These are phyloP conservation scores for Aureobasidium sp. DNA, from an alignment of 2,329 filamentous ascomycete species.

Conservation along the genomic window DNA sequence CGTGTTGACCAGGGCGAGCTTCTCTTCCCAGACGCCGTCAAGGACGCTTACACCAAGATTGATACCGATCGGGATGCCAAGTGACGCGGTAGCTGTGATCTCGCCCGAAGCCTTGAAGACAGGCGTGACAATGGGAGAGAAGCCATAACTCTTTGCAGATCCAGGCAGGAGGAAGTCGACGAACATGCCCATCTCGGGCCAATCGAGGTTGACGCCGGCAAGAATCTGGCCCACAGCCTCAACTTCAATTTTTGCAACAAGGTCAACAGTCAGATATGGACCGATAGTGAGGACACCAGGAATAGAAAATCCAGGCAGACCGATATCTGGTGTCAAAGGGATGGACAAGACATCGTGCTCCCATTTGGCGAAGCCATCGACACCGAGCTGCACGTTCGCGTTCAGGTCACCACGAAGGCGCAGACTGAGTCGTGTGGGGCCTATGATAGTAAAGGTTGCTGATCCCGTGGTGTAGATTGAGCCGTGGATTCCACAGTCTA, in stretches of 20 bases:
- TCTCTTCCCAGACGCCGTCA: not conserved
- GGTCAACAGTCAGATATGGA: not conserved
- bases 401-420: not conserved
- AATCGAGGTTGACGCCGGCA: not conserved
- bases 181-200: slow-evolving; percentile 2
- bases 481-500: not conserved
- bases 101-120: not conserved
- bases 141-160: slow-evolving; percentile 1
- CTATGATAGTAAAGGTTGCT: not conserved
- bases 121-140: not conserved
- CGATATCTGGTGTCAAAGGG: not conserved
- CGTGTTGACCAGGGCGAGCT: not conserved
- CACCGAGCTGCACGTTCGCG: not conserved
- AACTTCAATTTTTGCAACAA: not conserved
- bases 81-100: not conserved
- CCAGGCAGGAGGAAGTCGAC: not conserved
- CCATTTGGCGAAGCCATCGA: not conserved
- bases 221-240: not conserved
- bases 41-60: not conserved
- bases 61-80: not conserved
- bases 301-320: not conserved
- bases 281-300: not conserved
- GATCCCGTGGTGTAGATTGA: not conserved
- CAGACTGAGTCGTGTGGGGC: not conserved
- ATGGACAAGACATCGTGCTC: not conserved